A percentile compares a stretch with the other conserved stretches of the same genome.
Evolutionary conservation across 352 stramenopile species (phyloP).

Genomic region (Globisporangium echinulatum): DNA sequence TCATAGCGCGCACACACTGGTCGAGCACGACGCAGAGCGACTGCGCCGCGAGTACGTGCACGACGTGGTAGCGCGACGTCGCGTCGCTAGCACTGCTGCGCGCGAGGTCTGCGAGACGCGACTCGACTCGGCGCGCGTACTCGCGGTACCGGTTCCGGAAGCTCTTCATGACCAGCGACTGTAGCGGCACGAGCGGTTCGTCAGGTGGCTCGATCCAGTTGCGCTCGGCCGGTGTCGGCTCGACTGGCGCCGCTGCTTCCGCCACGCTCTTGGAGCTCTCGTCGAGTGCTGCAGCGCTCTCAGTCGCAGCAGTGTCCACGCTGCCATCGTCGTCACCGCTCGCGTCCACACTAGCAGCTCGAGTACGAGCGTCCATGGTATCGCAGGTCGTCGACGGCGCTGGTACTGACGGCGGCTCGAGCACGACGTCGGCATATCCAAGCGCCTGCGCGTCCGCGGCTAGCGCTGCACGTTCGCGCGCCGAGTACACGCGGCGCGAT

Average conservation of each 20-base stretch:
- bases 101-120: constrained; percentile 6
- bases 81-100: background rate
- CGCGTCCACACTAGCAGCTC: background rate
- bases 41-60: constrained; percentile 42
- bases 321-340: background rate
- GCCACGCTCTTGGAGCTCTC: background rate
- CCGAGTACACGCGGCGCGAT: constrained; percentile 43
- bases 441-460: constrained; percentile 17
- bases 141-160: constrained; percentile 26
- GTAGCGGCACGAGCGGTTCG: constrained; percentile 30
- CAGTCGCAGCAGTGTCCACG: constrained; percentile 1
- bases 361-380: background rate
- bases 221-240: constrained; percentile 23
- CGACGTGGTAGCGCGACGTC: constrained; percentile 19
- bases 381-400: background rate
- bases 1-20: constrained; percentile 57
- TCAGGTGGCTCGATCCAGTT: constrained; percentile 29
- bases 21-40: constrained; percentile 37
- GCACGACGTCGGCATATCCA: constrained; percentile 24
- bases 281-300: constrained; percentile 8
- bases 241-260: constrained; percentile 2
- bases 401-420: background rate
- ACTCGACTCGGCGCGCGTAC: constrained; percentile 22
- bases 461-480: constrained; percentile 40
- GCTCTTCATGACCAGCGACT: constrained; percentile 18